phyloP scores from a whole-genome alignment of 345 rosid species.

The Rubroshorea leprosula region DNA sequence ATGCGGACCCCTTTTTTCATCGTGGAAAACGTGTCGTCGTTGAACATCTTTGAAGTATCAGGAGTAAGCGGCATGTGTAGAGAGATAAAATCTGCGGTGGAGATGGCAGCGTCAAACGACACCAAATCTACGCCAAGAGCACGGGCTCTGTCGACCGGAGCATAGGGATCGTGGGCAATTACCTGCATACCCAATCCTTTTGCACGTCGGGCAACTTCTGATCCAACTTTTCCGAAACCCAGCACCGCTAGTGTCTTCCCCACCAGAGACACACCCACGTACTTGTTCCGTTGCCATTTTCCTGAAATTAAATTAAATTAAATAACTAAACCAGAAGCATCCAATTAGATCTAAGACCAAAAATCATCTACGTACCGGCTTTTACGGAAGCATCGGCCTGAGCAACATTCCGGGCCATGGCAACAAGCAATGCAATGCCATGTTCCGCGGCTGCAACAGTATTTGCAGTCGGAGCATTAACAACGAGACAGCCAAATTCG shows the following conservation, averaged over 20 bases:
- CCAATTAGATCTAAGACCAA: neutral
- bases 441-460: constrained; percentile 94
- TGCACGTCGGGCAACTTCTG: constrained; percentile 85
- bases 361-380: constrained; percentile 63
- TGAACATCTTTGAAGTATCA: constrained; percentile 59
- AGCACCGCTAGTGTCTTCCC: constrained; percentile 74
- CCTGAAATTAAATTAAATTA: too few relatives aligned
- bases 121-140: constrained; percentile 81
- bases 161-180: constrained; percentile 84
- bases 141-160: constrained; percentile 82
- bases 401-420: constrained; percentile 85
- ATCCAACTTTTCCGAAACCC: constrained; percentile 91
- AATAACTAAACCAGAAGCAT: too few relatives aligned
- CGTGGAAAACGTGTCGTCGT: constrained; percentile 71
- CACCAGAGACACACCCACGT: constrained; percentile 83
- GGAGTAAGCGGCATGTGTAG: constrained; percentile 89
- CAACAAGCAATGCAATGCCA: constrained; percentile 77
- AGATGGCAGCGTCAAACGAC: constrained; percentile 70
- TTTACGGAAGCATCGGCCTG: constrained; percentile 86
- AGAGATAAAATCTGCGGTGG: constrained; percentile 78
- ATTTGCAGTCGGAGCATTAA: constrained; percentile 92
- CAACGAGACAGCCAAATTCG: constrained; percentile 82
- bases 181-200: constrained; percentile 96
- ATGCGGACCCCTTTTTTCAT: constrained; percentile 91
- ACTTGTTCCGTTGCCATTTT: constrained; percentile 76